Base-by-base conservation (phyloP, 2,329 filamentous ascomycete species). In the Fusarium miscanthi region DNA sequence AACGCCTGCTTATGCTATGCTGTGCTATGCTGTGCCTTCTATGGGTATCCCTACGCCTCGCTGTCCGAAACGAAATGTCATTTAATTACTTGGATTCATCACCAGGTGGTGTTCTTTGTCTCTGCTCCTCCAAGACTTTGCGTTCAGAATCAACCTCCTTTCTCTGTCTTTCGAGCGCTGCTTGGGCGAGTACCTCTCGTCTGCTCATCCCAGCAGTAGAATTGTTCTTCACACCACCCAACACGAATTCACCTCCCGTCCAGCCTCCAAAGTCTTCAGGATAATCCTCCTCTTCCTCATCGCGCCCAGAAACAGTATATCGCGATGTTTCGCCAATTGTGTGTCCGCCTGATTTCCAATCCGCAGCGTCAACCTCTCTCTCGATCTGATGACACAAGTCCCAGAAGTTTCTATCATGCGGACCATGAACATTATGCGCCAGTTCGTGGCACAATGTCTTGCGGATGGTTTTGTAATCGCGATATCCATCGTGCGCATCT, bases 371-470 rank as follows among this genome's bases (percentile, higher is more conserved):
- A 6, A 98, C 95, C 84, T 98, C 95, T 56, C 87, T 87, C 85
- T 98, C 95, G 77, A 98, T 97, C 84, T 92, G 88, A 75, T 91
- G 91, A 74, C 93, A 97, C 76, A 99, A 81, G 59, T 94, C 89
- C 95, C 96, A 98, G 78, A 99, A 99, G 51, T 93, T 84, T 23
- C 90, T 86, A 81, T 98, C 94, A 81, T 99, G 96, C 0, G 92
- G 90, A 0, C 92, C 87, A 82, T 92, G 92, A 14, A 97, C 93
- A 77, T 97, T 98, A 82, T 99, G 96, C 73, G 95, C 92, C 23
- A 99, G 86, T 84, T 99, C 96, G 83, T 99, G 96, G 79, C 95
- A 98, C 17, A 99, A 85, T 49, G 96, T 98, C 75, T 93, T 93
- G 57, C 96, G 89, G 53, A 99, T 97, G 0, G 92, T 95, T 76